phyloP scores from a whole-genome alignment of 2,329 filamentous ascomycete genomes.

The Escovopsis weberi region DNA sequence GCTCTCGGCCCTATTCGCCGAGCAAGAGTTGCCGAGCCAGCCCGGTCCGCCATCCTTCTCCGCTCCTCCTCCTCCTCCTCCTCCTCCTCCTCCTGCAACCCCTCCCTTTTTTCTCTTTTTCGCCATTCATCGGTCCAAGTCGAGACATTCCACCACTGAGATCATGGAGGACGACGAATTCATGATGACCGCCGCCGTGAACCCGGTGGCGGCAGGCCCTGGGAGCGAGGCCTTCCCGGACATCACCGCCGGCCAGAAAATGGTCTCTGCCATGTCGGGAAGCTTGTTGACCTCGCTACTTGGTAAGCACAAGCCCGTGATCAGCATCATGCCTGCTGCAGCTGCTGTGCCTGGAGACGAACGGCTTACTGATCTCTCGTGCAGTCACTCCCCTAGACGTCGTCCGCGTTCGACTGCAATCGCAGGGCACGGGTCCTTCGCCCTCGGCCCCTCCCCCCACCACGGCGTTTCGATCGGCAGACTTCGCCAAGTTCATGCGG shows the following conservation, averaged over 20 bases:
- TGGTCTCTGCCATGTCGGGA: conserved; percentile 84
- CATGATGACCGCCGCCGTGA: conserved; percentile 15
- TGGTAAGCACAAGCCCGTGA: conserved; percentile 37
- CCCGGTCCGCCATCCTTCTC: too few species aligned
- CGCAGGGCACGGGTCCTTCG: conserved; percentile 40
- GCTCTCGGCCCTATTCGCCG: too few species aligned
- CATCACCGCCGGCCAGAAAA: conserved; percentile 76
- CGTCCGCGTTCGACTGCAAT: conserved; percentile 86
- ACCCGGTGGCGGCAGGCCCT: conserved; percentile 7
- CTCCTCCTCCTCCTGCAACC: too few species aligned
- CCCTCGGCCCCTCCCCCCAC: conserved; percentile 5
- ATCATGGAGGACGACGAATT: conserved; percentile 16
- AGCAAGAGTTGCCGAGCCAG: too few species aligned
- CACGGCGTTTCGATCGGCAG: conserved; percentile 23
- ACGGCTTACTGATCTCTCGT: conserved; percentile 4
- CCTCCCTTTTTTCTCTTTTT: too few species aligned
- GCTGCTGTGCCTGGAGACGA: too few species aligned
- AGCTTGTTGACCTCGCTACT: conserved; percentile 81
- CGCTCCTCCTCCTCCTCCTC: too few species aligned
- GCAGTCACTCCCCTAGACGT: conserved; percentile 91
- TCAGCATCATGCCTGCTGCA: too few species aligned
- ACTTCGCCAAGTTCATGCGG: conserved; percentile 41
- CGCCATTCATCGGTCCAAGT: not conserved
- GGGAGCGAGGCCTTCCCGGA: conserved; percentile 33
- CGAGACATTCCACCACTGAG: conserved; percentile 8